Conservation (phyloP, 768 basidiomycete species). For the Pholiota microspora region DNA sequence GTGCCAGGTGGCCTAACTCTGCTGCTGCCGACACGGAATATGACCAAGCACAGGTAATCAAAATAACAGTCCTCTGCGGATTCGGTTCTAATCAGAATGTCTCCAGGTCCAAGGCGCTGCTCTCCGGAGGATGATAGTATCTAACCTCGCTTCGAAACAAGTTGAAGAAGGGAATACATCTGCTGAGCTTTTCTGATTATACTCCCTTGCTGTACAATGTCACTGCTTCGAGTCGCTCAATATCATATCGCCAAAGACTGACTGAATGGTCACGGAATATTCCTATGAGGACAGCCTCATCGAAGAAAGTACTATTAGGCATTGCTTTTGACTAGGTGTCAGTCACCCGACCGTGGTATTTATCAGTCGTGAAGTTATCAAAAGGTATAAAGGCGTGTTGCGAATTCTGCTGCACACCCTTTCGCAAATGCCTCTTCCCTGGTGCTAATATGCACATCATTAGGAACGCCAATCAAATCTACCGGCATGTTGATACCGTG, state of each 20-base stretch:
- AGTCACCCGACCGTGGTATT: neutral
- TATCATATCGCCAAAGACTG: too few species aligned
- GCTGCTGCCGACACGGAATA: conserved; percentile 3
- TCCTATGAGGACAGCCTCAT: neutral
- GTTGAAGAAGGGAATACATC: conserved; percentile 11
- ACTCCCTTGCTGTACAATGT: neutral
- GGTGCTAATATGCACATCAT: neutral
- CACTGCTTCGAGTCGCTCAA: neutral
- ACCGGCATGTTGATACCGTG: neutral
- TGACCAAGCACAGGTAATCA: conserved; percentile 12
- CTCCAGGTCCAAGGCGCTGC: conserved; percentile 27
- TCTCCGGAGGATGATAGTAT: conserved; percentile 35
- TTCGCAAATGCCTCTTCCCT: neutral
- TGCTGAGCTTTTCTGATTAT: conserved; percentile 14
- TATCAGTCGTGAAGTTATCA: neutral
- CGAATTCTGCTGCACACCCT: neutral
- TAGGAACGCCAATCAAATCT: neutral
- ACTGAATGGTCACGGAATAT: neutral
- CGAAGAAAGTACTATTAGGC: too few species aligned
- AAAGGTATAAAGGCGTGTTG: neutral
- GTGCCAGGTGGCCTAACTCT: conserved; percentile 21
- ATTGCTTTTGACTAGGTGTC: neutral
- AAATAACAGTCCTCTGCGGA: neutral
- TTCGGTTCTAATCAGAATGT: neutral
- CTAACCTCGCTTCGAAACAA: conserved; percentile 26